A percentile compares a stretch with the other conserved stretches of the same genome.
phyloP scores from a whole-genome alignment of 257 asterid species.

The Solanum stenotomum region DNA sequence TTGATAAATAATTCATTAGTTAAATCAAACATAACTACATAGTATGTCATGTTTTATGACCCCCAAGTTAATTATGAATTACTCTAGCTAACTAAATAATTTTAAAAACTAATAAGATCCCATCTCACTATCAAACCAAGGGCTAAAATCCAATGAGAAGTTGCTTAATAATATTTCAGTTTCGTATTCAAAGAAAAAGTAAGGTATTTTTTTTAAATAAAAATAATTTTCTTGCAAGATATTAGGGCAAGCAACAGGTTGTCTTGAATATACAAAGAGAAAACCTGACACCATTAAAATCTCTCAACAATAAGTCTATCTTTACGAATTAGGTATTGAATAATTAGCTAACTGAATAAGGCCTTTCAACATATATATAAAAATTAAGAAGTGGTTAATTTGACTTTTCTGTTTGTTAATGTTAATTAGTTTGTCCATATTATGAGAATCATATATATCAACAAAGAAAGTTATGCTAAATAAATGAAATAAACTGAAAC shows the following conservation, averaged over 20 bases:
- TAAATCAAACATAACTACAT: not conserved
- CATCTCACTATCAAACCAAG: not conserved
- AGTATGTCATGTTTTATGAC: constrained; percentile 3
- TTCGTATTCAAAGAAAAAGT: not conserved
- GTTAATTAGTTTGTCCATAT: not conserved
- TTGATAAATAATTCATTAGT: not conserved
- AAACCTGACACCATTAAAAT: not conserved
- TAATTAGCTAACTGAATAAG: not conserved
- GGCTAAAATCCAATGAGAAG: not conserved
- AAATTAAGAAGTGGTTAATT: not conserved
- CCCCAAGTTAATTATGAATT: not conserved
- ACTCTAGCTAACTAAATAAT: not conserved
- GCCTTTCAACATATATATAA: not conserved
- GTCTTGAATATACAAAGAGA: not conserved
- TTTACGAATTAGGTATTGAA: not conserved
- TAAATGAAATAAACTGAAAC: not conserved
- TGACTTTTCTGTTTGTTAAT: not conserved
- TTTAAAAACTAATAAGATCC: not conserved
- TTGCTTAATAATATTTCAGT: not conserved
- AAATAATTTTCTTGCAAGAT: not conserved
- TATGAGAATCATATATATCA: not conserved
- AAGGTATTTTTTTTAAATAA: not conserved
- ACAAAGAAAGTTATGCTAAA: not conserved
- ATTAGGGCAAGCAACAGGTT: not conserved
- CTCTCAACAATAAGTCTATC: not conserved